These are phyloP conservation scores for Aspergillus clavatus DNA, from an alignment of 2,329 filamentous ascomycete genomes.

Conservation along the genomic window DNA sequence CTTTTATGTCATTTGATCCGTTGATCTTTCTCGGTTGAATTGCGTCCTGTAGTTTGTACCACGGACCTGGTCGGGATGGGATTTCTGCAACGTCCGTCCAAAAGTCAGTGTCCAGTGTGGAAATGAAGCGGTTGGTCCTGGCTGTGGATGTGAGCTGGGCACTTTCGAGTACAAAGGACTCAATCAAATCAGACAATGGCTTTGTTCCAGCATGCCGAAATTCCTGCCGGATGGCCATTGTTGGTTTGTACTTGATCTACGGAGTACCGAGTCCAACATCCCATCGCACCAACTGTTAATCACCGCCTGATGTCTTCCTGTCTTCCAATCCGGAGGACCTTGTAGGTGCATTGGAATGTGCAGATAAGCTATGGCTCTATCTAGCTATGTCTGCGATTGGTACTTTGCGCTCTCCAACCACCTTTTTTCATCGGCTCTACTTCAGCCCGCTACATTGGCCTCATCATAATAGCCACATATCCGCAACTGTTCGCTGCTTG, in stretches of 20 bases:
- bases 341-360: not conserved
- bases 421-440: not conserved
- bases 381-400: too few relatives aligned
- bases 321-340: not conserved
- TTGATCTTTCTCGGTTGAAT: not conserved
- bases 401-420: not conserved
- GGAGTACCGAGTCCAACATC: too few relatives aligned
- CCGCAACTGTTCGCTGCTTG: not conserved
- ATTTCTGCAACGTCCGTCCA: not conserved
- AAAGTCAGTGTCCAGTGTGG: not conserved
- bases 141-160: not conserved
- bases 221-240: too few relatives aligned
- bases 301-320: not conserved
- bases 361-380: not conserved
- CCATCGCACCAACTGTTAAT: too few relatives aligned
- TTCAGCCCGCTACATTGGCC: too few relatives aligned
- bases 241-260: too few relatives aligned
- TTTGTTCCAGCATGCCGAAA: too few relatives aligned
- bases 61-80: not conserved
- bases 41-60: too few relatives aligned
- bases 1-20: conserved; percentile 18
- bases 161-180: too few relatives aligned
- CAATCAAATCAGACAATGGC: too few relatives aligned
- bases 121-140: not conserved
- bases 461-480: too few relatives aligned